These are phyloP conservation scores for Globisporangium mamillatum DNA, from an alignment of 352 stramenopile genomes.

Conservation along the genomic window DNA sequence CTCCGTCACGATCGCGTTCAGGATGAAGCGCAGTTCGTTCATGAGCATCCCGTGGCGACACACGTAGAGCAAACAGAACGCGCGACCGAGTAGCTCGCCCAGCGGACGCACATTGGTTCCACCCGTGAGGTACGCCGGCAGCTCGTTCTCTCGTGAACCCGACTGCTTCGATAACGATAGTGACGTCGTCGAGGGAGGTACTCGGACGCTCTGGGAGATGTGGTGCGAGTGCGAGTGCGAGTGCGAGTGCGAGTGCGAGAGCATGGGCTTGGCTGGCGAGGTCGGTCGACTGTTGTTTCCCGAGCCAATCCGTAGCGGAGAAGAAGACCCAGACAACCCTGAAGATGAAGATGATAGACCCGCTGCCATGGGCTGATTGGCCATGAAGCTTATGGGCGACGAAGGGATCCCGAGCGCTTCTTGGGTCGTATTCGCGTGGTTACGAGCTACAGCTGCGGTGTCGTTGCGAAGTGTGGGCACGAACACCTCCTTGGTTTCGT, in stretches of 20 bases:
- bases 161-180: not conserved
- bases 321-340: not conserved
- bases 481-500: constrained; percentile 62
- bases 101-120: constrained; percentile 55
- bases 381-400: not conserved
- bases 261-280: not conserved
- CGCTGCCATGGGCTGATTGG: not conserved
- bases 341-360: not conserved
- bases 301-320: not conserved
- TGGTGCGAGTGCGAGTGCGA: not conserved
- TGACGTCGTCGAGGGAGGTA: not conserved
- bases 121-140: constrained; percentile 63
- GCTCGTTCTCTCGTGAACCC: constrained; percentile 6
- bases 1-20: constrained; percentile 60
- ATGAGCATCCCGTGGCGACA: constrained; percentile 85
- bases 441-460: not conserved
- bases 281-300: not conserved
- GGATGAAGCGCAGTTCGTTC: constrained; percentile 82
- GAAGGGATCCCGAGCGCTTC: not conserved
- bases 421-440: not conserved
- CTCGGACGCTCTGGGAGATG: constrained; percentile 3
- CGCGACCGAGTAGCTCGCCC: constrained; percentile 65
- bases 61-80: constrained; percentile 87
- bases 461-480: constrained; percentile 25
- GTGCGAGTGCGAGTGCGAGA: not conserved